Evolutionary conservation across 1,139 yeast species (phyloP), one percentile per base, ranked within the genome.

Genomic region (Kodamaea fungicola): DNA sequence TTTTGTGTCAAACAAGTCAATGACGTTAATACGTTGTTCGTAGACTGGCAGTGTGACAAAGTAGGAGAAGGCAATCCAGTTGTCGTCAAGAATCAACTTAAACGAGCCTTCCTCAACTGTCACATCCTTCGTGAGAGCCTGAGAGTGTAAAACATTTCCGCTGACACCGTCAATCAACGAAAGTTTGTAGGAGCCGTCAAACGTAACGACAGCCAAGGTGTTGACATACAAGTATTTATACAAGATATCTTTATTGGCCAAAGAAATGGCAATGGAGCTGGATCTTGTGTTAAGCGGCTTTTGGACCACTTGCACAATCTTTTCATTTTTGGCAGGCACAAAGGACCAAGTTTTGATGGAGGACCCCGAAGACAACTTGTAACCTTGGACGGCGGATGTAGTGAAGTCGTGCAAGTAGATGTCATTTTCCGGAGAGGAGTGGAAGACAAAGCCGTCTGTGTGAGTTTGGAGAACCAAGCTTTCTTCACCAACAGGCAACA

Each of bases 151-250:
- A 0, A 81, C 44, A 30, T 76, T 71, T 2, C 97, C 97, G 1
- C 86, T 75, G 6, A 83, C 66, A 0, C 80, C 71, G 55, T 90
- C 95, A 23, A 89, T 41, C 7, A 90, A 51, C 44, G 76, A 67
- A 19, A 87, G 54, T 13, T 58, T 64, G 25, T 83, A 46, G 0
- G 55, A 45, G 2, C 54, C 52, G 40, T 74, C 62, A 30, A 62
- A 55, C 2, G 81, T 71, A 1, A 83, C 70, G 28, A 83, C 63
- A 0, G 85, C 74, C 2, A 83, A 66, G 13, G 78, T 45, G 50
- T 86, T 80, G 22, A 90, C 94, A 52, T 86, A 76, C 44, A 90
- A 66, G 57, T 86, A 90, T 60, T 90, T 92, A 74, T 90, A 89
- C 33, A 89, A 63, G 1, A 89, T 94, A 1, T 82, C 71, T 51